Evolutionary conservation across 768 basidiomycete species (phyloP).

Genomic region (Boletus coccyginus): DNA sequence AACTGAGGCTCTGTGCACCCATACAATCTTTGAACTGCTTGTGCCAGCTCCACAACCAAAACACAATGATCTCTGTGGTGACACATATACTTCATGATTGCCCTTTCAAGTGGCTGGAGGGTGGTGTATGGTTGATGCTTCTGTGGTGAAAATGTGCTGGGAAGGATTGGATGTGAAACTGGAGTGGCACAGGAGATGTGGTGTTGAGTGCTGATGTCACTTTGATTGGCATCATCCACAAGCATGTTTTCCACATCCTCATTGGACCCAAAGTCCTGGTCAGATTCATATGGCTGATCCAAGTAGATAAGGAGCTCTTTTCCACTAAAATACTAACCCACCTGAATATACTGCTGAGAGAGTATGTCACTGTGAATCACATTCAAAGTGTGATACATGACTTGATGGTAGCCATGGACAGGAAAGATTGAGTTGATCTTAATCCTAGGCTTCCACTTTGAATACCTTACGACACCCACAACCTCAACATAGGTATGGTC

Average conservation of each 20-base stretch:
- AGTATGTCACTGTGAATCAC: conserved; percentile 16
- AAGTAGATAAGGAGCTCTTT: background rate
- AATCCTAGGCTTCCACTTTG: background rate
- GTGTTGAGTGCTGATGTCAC: background rate
- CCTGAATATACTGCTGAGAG: conserved; percentile 7
- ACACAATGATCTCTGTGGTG: conserved; percentile 3
- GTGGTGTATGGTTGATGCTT: conserved; percentile 16
- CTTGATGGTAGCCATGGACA: conserved; percentile 22
- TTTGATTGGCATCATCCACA: background rate
- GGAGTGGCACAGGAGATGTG: background rate
- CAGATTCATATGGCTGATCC: conserved; percentile 6
- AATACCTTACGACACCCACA: background rate
- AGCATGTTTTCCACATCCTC: background rate
- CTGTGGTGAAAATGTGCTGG: conserved; percentile 22
- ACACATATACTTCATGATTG: conserved; percentile 18
- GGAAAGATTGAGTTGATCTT: conserved; percentile 13
- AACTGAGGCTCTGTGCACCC: conserved; percentile 22
- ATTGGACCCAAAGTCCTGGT: background rate
- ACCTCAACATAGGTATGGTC: conserved; percentile 20
- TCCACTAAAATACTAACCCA: background rate
- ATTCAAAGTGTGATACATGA: conserved; percentile 25
- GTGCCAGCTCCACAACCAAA: conserved; percentile 13
- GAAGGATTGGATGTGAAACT: conserved; percentile 1
- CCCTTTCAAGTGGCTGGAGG: conserved; percentile 17
- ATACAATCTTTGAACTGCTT: conserved; percentile 5